phyloP scores from a whole-genome alignment of 176 grass and related monocot species.

The Poa pratensis region DNA sequence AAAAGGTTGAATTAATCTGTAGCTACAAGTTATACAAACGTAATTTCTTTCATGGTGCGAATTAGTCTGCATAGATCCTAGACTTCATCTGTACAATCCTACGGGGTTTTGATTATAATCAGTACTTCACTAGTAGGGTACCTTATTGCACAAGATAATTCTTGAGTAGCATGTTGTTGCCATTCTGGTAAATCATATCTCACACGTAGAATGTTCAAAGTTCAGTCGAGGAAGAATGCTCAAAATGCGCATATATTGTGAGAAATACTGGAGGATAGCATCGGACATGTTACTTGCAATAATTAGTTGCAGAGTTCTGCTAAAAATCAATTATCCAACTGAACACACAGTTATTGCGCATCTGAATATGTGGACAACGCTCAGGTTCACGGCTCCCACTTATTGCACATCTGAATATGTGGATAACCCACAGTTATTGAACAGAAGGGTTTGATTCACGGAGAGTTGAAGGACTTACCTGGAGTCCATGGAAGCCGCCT shows the following conservation, averaged over 20 bases:
- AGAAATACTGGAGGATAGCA: background rate
- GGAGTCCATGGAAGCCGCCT: background rate
- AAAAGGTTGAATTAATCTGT: background rate
- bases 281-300: background rate
- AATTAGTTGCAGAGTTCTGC: background rate
- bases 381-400: too few relatives aligned
- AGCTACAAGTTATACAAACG: background rate
- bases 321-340: too few relatives aligned
- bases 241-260: background rate
- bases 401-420: too few relatives aligned
- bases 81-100: background rate
- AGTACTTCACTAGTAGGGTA: background rate
- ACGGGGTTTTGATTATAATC: background rate
- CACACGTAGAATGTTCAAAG: background rate
- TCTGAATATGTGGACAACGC: too few relatives aligned
- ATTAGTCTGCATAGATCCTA: background rate
- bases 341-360: background rate
- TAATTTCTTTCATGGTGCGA: background rate
- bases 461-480: background rate
- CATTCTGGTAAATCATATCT: background rate
- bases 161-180: background rate
- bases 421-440: too few relatives aligned
- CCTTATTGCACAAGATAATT: background rate
- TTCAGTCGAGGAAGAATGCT: background rate
- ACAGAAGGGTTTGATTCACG: too few relatives aligned